Evolutionary conservation across 2,329 filamentous ascomycete genomes (phyloP).

Genomic region (Helotiales sp.): DNA sequence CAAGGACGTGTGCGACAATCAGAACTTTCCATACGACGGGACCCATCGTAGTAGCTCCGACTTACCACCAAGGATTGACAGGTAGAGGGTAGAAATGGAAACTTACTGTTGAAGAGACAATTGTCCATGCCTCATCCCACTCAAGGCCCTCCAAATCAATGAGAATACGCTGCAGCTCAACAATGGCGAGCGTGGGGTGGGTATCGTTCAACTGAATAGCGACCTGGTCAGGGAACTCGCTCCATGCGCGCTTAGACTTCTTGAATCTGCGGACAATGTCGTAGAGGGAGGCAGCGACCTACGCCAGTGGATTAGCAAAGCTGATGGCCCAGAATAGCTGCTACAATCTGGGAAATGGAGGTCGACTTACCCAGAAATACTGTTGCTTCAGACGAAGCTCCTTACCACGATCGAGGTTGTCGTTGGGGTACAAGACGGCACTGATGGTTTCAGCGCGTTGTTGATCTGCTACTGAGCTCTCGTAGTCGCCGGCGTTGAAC

Average conservation of each 20-base stretch:
- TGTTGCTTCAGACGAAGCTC: conserved; percentile 98
- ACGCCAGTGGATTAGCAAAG: too few relatives aligned
- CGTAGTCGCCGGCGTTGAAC: conserved; percentile 98
- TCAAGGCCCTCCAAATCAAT: conserved; percentile 86
- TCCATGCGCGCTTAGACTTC: conserved; percentile 90
- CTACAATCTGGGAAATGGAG: too few relatives aligned
- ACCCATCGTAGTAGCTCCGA: too few relatives aligned
- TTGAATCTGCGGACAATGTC: conserved; percentile 98
- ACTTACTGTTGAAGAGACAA: conserved; percentile 67
- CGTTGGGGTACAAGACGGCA: conserved; percentile 94
- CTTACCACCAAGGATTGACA: too few relatives aligned
- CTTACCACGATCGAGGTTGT: conserved; percentile 94
- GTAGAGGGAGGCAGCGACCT: conserved; percentile 89
- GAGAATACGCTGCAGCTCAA: conserved; percentile 91
- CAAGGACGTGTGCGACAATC: too few relatives aligned
- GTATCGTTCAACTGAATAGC: conserved; percentile 99
- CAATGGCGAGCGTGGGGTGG: conserved; percentile 92
- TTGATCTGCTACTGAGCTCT: conserved; percentile 93
- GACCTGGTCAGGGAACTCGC: conserved; percentile 88
- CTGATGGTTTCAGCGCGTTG: conserved; percentile 99
- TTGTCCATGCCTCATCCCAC: conserved; percentile 90
- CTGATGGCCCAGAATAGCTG: too few relatives aligned
- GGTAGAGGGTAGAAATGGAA: neutral
- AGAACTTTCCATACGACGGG: too few relatives aligned
- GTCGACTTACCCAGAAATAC: conserved; percentile 99